phyloP scores from a whole-genome alignment of 345 rosid species.

The Eucalyptus sideroxylon region DNA sequence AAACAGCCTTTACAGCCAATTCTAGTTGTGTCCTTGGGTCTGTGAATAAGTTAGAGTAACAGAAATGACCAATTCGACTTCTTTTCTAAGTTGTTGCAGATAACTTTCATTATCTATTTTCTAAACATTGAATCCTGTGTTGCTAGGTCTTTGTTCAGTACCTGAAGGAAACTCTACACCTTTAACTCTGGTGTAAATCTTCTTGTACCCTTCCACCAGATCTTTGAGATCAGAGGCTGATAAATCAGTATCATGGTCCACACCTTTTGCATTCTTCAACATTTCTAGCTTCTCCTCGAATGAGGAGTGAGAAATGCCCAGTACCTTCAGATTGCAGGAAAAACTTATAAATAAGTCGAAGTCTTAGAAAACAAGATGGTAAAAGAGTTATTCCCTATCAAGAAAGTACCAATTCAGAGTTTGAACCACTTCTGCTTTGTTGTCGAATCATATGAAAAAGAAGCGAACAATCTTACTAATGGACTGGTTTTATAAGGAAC shows the following conservation, averaged over 20 bases:
- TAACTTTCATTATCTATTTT: background rate
- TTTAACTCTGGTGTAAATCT: constrained; percentile 47
- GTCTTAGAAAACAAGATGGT: background rate
- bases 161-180: constrained; percentile 85
- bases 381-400: background rate
- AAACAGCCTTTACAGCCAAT: constrained; percentile 67
- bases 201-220: constrained; percentile 77
- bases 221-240: constrained; percentile 71
- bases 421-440: background rate
- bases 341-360: background rate
- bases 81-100: background rate
- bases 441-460: background rate
- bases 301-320: constrained; percentile 77
- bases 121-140: background rate
- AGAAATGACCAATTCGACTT: background rate
- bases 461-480: background rate
- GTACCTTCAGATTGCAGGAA: constrained; percentile 28
- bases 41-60: background rate
- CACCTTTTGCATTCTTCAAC: constrained; percentile 58
- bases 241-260: constrained; percentile 58
- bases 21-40: constrained; percentile 73
- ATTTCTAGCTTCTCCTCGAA: constrained; percentile 69
- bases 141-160: background rate
- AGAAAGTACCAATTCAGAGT: background rate
- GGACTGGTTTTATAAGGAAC: background rate